phyloP scores from a whole-genome alignment of 2,329 filamentous ascomycete genomes.

The Stemphylium lycopersici region DNA sequence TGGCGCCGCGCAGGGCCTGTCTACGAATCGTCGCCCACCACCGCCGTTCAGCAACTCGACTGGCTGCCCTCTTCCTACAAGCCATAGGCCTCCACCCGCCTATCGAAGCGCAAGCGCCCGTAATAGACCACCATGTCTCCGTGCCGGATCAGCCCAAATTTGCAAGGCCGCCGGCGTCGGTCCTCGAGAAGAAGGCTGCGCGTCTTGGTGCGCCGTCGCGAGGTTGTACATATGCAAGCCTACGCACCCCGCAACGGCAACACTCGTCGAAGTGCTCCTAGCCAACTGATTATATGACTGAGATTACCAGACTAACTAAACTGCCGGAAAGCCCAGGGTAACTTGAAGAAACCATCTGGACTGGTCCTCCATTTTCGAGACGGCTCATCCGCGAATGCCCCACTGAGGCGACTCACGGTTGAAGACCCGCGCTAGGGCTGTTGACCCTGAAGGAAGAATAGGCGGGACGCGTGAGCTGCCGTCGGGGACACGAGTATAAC shows the following conservation, averaged over 20 bases:
- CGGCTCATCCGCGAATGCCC: constrained; percentile 36
- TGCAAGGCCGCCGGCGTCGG: constrained; percentile 32
- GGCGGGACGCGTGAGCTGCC: constrained; percentile 35
- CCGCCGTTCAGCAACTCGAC: constrained; percentile 36
- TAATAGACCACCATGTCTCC: constrained; percentile 35
- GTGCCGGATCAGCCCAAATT: constrained; percentile 36
- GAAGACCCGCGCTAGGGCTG: constrained; percentile 39
- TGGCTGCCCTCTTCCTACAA: constrained; percentile 36
- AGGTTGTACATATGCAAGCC: constrained; percentile 42
- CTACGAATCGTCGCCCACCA: constrained; percentile 46
- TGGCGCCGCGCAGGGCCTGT: constrained; percentile 38
- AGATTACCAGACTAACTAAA: constrained; percentile 18
- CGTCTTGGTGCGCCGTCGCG: constrained; percentile 34
- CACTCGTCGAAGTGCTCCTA: constrained; percentile 31
- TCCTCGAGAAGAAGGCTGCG: constrained; percentile 25
- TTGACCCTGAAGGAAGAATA: constrained; percentile 32
- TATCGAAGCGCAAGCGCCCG: constrained; percentile 47
- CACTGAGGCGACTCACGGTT: constrained; percentile 40
- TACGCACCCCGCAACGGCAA: constrained; percentile 36
- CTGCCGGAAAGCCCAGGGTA: constrained; percentile 25
- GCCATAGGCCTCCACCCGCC: constrained; percentile 37
- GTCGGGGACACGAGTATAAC: constrained; percentile 34
- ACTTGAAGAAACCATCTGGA: constrained; percentile 25
- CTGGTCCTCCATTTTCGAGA: constrained; percentile 27
- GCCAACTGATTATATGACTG: constrained; percentile 32